Conservation (phyloP, 1,284 basidiomycete species). For the Apiotrichum veenhuisii region DNA sequence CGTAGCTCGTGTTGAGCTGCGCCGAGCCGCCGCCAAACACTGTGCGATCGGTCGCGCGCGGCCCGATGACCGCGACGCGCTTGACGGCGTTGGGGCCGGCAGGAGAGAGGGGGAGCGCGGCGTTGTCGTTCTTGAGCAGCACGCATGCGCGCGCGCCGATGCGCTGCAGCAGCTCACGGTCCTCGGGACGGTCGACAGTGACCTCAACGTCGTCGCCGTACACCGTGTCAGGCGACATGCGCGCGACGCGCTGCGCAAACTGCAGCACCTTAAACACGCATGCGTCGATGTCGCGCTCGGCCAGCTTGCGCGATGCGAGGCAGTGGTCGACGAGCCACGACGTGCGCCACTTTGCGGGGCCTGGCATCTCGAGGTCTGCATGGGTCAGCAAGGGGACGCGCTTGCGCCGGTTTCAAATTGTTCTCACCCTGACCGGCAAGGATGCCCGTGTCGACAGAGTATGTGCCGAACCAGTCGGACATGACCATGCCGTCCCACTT, state of each 20-base stretch:
- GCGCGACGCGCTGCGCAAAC: slow-evolving; percentile 30
- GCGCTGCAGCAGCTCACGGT: slow-evolving; percentile 27
- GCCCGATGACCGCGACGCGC: slow-evolving; percentile 57
- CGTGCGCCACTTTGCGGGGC: slow-evolving; percentile 25
- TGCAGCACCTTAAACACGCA: slow-evolving; percentile 41
- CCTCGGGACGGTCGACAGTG: slow-evolving; percentile 7
- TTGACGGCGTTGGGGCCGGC: slow-evolving; percentile 13
- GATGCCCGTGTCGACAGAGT: slow-evolving; percentile 61
- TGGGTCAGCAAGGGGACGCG: no score
- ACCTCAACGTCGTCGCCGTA: no score
- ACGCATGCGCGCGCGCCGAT: slow-evolving; percentile 58
- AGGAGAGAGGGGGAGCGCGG: slow-evolving; percentile 29
- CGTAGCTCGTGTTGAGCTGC: slow-evolving; percentile 53
- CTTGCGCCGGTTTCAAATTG: no score
- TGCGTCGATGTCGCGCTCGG: slow-evolving; percentile 9
- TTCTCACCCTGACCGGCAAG: slow-evolving; percentile 63
- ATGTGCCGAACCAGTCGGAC: slow-evolving; percentile 57
- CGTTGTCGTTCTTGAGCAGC: slow-evolving; percentile 50
- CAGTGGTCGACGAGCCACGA: slow-evolving; percentile 55
- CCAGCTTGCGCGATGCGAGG: slow-evolving; percentile 58
- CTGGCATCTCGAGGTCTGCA: slow-evolving; percentile 34
- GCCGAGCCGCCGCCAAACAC: slow-evolving; percentile 59
- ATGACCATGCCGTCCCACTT: slow-evolving; percentile 65
- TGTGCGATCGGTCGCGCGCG: slow-evolving; percentile 57
- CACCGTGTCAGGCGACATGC: slow-evolving; percentile 17